Evolutionary conservation across 1,139 yeast species (phyloP), one percentile per base, ranked within the genome.

Genomic region (Arxiozyma telluris): DNA sequence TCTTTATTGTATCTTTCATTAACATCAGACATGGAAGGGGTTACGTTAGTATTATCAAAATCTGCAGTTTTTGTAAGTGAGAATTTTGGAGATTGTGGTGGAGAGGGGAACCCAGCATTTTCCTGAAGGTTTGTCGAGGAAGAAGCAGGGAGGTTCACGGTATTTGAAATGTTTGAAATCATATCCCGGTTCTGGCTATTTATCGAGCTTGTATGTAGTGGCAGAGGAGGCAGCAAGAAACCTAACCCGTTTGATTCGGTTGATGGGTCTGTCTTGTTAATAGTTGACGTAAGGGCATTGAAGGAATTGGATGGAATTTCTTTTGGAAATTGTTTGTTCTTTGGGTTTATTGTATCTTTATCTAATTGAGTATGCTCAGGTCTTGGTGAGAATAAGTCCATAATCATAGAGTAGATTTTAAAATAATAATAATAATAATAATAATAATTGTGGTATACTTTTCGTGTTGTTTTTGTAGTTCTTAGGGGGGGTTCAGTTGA

Each of bases 11-110:
- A 2, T 8, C 11, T 8, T 27, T 27, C 30, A 27, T 27, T 27
- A 9, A 34, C 17, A n/a, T 41, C 41, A 20, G 41, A 18, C 8
- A 20, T 34, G 5, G 34, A 30, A 18, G 38, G 21, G 15, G 38
- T 15, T 11, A 20, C 39, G 20, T 34, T 39, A 38, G 17, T 15
- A 47, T 38, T 23, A 21, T 34, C 12, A 8, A n/a, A 6, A 21
- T 4, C 9, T 45, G 8, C 41, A 45, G 21, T n/a, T 25, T 20
- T n/a, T 9, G 12, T 4, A 46, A 34, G 9, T 22, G 27, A 23
- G 18, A 38, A 22, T 47, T 49, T 54, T 12, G 61, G 61, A 8
- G 61, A 58, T 46, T 51, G 50, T 11, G 61, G 61, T 7, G 61
- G 61, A 17, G 61, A 58, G 38, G 61, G 61, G 25, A 58, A 50